Base-by-base conservation (phyloP, 495 filamentous ascomycete species). In the Penicillium macrosclerotiorum region DNA sequence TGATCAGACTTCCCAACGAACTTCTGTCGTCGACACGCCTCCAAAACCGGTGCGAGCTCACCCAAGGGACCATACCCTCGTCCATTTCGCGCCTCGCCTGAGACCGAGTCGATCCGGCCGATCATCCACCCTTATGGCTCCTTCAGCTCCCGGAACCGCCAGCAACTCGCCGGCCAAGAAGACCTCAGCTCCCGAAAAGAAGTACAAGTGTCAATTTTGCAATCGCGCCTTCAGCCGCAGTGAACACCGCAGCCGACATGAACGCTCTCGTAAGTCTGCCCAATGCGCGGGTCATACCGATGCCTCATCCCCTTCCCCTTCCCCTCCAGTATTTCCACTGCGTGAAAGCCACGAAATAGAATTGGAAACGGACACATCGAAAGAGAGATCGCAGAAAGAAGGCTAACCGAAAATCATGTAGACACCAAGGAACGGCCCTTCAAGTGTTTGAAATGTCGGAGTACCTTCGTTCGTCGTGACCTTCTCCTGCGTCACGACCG, bases 181-280 rank as follows among this genome's bases (percentile, higher is more conserved):
- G 59, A 76, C 86, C 48, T 76, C 77, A 25, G 75, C 80, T 34
- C 88, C 91, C 32, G 91, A 96, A 75, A 89, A 91, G 76, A 96
- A 95, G 70, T 98, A 98, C 81, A 96, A 97, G 71, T 98, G 93
- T 73, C 89, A 95, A 78, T 98, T 96, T 71, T 98, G 93, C 76
- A 89, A 87, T 68, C 82, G 93, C 63, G 93, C 93, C 42, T 98
- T 98, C 65, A 95, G 89, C 73, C 79, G 94, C 64, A 96, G 90
- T 64, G 94, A 98, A 68, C 93, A 98, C 71, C 83, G 94, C 52
- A 96, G 90, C 71, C 78, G 93, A 73, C 93, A 98, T 72, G 93
- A 98, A 69, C 79, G 93, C 69, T 96, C 91, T 58, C 93, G 93
- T 98, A 90, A 80, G 93, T 93, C 41, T 12, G 27, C 14, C 17